These are phyloP conservation scores for Caloboletus firmus DNA, from an alignment of 1,284 basidiomycete genomes.

Conservation along the genomic window DNA sequence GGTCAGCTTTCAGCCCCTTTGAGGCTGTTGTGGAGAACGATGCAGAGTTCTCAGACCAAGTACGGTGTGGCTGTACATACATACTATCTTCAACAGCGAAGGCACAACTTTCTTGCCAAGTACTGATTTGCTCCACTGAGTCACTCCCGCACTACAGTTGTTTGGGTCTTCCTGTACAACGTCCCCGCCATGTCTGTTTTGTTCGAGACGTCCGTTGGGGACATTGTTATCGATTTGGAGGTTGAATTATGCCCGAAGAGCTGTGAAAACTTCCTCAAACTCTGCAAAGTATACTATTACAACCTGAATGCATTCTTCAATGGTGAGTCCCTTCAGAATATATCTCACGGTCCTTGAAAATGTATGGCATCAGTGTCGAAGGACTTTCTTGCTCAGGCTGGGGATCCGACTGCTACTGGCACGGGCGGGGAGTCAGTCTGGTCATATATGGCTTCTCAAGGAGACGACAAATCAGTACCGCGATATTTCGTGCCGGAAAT, in stretches of 20 bases:
- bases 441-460: constrained; percentile 65
- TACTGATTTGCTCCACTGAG: not conserved
- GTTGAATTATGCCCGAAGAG: constrained; percentile 88
- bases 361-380: constrained; percentile 66
- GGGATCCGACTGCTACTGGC: constrained; percentile 94
- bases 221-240: constrained; percentile 95
- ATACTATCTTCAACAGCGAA: not conserved
- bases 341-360: constrained; percentile 10
- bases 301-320: constrained; percentile 97
- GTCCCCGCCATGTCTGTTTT: constrained; percentile 84
- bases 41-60: no score
- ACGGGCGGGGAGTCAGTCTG: constrained; percentile 87
- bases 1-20: not conserved
- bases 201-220: constrained; percentile 93
- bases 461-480: constrained; percentile 41
- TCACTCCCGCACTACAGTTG: not conserved
- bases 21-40: not conserved
- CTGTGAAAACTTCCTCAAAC: constrained; percentile 94
- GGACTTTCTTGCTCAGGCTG: constrained; percentile 93
- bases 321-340: constrained; percentile 50
- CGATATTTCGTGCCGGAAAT: constrained; percentile 88
- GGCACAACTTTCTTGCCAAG: not conserved
- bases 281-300: constrained; percentile 97
- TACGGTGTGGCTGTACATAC: constrained; percentile 1
- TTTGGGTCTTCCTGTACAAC: not conserved